These are phyloP conservation scores for Calonectria fujianensis DNA, from an alignment of 2,329 filamentous ascomycete species.

Conservation along the genomic window DNA sequence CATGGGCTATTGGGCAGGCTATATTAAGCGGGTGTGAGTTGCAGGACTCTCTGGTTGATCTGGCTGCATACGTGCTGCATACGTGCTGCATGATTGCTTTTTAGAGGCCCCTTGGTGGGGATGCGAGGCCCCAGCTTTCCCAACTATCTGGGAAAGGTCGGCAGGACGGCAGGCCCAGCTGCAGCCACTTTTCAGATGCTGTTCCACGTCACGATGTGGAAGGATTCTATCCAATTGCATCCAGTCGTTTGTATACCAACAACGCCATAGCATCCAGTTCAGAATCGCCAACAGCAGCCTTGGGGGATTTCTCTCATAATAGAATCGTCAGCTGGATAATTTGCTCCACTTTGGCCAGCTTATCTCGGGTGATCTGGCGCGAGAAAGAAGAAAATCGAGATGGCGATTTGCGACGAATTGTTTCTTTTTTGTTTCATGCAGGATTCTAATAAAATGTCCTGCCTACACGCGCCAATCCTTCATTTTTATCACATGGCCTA, in stretches of 20 bases:
- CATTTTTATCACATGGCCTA: not conserved
- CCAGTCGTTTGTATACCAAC: not conserved
- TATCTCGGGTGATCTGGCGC: not conserved
- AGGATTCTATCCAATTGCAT: not conserved
- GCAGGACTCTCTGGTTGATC: not conserved
- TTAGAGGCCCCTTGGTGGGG: not conserved
- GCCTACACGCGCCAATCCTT: not conserved
- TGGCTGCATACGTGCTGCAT: not conserved
- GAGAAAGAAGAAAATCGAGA: not conserved
- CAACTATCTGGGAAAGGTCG: not conserved
- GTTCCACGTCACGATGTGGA: not conserved
- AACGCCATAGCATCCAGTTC: not conserved
- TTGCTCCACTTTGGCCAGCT: not conserved
- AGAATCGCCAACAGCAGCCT: not conserved
- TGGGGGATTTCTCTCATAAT: not conserved
- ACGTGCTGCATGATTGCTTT: not conserved
- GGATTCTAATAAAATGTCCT: not conserved
- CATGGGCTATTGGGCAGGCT: not conserved
- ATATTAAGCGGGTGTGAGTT: not conserved
- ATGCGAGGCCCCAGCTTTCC: not conserved
- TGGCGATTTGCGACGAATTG: not conserved
- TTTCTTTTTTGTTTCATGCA: conserved; percentile 2
- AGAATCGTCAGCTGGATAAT: not conserved
- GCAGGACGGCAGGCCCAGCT: not conserved
- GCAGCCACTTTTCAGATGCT: not conserved